phyloP scores from a whole-genome alignment of 306 rosid genomes.

The Cicer judaicum region DNA sequence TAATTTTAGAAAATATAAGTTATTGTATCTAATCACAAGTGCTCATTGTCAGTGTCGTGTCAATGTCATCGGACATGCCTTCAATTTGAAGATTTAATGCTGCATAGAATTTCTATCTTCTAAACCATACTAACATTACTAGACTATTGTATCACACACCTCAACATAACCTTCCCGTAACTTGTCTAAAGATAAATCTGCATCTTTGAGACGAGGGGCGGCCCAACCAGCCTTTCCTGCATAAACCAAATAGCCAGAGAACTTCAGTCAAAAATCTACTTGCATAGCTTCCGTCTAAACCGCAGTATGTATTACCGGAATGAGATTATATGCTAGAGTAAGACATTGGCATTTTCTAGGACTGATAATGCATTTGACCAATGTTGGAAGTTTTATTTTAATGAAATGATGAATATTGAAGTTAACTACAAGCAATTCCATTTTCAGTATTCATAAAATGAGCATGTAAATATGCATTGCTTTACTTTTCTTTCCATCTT shows the following conservation, averaged over 20 bases:
- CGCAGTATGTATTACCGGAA: constrained; percentile 9
- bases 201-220: constrained; percentile 95
- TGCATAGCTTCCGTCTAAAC: constrained; percentile 30
- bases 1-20: too few species aligned
- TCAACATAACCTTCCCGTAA: constrained; percentile 85
- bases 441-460: constrained; percentile 8
- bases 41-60: too few species aligned
- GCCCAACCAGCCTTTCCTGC: constrained; percentile 91
- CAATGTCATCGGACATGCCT: too few species aligned
- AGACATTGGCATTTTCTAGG: constrained; percentile 18
- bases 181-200: constrained; percentile 79
- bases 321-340: constrained; percentile 8
- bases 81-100: too few species aligned
- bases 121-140: constrained; percentile 34
- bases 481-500: background rate
- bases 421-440: constrained; percentile 8
- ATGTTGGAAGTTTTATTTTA: background rate
- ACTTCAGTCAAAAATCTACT: constrained; percentile 30
- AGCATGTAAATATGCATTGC: constrained; percentile 1
- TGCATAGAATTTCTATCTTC: background rate
- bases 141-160: constrained; percentile 56
- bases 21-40: too few species aligned
- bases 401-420: too few species aligned
- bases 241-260: constrained; percentile 38
- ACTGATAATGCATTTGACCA: background rate